Conservation (phyloP, 345 rosid genomes). For the Psidium friedrichsthalianum region DNA sequence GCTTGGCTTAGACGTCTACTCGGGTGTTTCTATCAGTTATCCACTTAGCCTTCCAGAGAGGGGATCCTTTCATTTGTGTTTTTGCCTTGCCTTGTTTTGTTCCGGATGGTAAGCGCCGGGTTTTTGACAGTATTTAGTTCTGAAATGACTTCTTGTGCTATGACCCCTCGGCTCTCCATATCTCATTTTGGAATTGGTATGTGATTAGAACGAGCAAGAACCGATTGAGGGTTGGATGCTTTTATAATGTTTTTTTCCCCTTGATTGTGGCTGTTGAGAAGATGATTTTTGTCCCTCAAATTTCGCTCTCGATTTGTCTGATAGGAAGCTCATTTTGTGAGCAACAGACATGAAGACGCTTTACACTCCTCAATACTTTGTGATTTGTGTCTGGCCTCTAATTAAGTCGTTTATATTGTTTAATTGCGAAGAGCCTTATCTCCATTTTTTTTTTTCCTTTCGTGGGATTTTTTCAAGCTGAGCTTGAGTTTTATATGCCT, state of each 20-base stretch:
- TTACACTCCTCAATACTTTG: background rate
- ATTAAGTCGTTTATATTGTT: background rate
- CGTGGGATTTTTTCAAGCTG: background rate
- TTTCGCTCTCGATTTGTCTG: background rate
- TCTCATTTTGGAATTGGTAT: background rate
- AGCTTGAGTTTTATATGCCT: background rate
- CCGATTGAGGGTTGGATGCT: background rate
- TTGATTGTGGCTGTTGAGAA: background rate
- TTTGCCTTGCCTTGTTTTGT: background rate
- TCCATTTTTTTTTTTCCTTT: background rate
- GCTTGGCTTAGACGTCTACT: background rate
- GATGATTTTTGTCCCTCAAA: background rate
- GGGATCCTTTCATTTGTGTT: background rate
- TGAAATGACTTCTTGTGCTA: background rate
- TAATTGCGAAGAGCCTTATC: background rate
- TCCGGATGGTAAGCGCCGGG: background rate
- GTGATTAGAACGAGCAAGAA: background rate
- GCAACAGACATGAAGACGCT: background rate
- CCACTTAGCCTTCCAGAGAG: background rate
- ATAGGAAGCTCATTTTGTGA: background rate
- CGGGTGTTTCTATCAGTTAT: background rate
- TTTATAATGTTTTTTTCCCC: background rate
- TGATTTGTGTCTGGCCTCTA: background rate
- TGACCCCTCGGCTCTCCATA: background rate
- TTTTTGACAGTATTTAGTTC: background rate